A percentile compares a stretch with the other conserved stretches of the same genome.
These are phyloP conservation scores for Monosporascus sp. DNA, from an alignment of 2,329 filamentous ascomycete genomes.

Conservation along the genomic window DNA sequence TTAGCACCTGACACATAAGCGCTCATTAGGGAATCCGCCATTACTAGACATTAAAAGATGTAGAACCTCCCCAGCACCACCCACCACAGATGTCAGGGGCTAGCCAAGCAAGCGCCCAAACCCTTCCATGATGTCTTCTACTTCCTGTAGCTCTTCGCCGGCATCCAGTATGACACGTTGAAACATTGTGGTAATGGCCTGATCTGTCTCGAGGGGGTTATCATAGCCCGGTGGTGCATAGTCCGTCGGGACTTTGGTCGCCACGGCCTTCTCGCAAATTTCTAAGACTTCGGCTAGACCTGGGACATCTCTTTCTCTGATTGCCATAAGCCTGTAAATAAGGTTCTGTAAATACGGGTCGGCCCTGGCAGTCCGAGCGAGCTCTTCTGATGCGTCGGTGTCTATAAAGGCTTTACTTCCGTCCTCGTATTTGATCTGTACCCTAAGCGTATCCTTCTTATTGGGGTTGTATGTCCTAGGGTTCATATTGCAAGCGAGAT, in stretches of 20 bases:
- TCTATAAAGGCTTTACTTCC: too few species aligned
- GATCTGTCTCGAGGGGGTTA: not conserved
- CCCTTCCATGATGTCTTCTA: too few species aligned
- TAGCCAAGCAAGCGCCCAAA: too few species aligned
- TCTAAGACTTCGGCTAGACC: not conserved
- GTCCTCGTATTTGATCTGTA: not conserved
- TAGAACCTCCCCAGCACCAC: too few species aligned
- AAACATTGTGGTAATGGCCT: not conserved
- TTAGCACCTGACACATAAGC: too few species aligned
- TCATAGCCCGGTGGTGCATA: not conserved
- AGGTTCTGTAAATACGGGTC: not conserved
- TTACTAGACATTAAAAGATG: too few species aligned
- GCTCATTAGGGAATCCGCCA: too few species aligned
- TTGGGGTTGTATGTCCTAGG: not conserved
- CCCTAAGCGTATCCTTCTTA: not conserved
- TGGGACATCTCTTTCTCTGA: not conserved
- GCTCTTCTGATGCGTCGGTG: too few species aligned
- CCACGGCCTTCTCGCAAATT: not conserved
- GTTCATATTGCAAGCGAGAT: not conserved
- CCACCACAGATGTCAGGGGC: too few species aligned
- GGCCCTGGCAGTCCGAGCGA: not conserved
- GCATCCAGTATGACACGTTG: not conserved
- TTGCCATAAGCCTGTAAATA: not conserved
- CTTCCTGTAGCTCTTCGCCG: too few species aligned
- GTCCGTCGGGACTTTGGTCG: not conserved